phyloP scores from a whole-genome alignment of 2,329 filamentous ascomycete genomes.

The Cordyceps cateniannulata region DNA sequence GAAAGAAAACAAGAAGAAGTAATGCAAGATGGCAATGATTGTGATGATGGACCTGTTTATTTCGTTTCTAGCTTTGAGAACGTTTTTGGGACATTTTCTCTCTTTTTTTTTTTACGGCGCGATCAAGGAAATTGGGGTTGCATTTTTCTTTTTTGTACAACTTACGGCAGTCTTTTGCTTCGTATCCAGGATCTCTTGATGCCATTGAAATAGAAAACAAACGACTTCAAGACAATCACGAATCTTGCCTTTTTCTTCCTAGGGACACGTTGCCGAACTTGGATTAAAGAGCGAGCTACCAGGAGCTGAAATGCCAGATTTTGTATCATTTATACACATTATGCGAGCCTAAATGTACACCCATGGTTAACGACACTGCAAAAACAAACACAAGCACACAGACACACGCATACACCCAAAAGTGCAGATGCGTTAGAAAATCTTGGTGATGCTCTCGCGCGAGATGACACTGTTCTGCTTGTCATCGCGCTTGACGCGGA shows the following conservation, averaged over 20 bases:
- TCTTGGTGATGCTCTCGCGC: slow-evolving; percentile 53
- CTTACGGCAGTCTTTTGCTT: too few relatives aligned
- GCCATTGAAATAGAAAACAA: too few relatives aligned
- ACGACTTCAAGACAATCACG: too few relatives aligned
- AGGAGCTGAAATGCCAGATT: neutral
- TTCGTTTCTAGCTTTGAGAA: neutral
- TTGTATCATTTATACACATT: neutral
- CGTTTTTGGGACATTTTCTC: neutral
- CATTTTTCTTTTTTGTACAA: too few relatives aligned
- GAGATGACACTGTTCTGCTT: slow-evolving; percentile 84
- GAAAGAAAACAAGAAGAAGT: neutral
- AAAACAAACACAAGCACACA: neutral
- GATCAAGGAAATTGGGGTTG: too few relatives aligned
- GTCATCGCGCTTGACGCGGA: slow-evolving; percentile 74
- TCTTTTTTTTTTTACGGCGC: neutral
- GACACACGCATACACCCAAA: neutral
- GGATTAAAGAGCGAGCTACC: too few relatives aligned
- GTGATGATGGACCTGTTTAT: neutral
- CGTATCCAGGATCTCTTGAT: too few relatives aligned
- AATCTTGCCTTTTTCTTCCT: neutral
- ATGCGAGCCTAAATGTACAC: neutral
- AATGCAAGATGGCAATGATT: neutral
- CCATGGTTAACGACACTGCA: neutral
- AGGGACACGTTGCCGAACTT: too few relatives aligned
- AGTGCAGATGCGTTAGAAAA: slow-evolving; percentile 23